phyloP scores from a whole-genome alignment of 495 filamentous ascomycete species.

The Pseudomonodictys pantanalensis region DNA sequence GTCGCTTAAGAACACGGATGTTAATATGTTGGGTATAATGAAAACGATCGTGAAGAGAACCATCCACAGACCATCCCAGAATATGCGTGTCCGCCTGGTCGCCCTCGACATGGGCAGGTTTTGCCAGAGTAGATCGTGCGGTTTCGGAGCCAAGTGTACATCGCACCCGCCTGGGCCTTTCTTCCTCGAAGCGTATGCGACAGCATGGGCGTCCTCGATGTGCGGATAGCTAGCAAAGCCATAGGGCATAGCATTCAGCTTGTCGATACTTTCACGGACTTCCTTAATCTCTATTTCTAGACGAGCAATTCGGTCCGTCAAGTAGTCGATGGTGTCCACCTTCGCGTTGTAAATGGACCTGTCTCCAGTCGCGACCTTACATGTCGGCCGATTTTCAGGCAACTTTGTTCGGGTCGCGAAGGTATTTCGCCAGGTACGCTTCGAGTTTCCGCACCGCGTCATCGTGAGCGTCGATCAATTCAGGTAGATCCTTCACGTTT shows the following conservation, averaged over 20 bases:
- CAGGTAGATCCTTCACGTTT: conserved; percentile 81
- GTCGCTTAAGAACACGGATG: conserved; percentile 87
- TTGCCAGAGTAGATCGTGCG: conserved; percentile 92
- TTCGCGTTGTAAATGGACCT: conserved; percentile 47
- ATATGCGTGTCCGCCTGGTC: conserved; percentile 63
- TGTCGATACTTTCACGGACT: conserved; percentile 74
- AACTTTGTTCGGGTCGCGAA: conserved; percentile 79
- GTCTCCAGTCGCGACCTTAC: conserved; percentile 50
- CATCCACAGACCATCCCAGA: conserved; percentile 80
- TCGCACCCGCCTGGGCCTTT: conserved; percentile 77
- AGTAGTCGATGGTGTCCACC: conserved; percentile 92
- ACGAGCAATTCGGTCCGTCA: conserved; percentile 75
- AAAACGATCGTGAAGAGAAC: conserved; percentile 73
- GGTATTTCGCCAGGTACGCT: conserved; percentile 78
- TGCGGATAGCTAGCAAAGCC: conserved; percentile 89
- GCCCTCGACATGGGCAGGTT: conserved; percentile 70
- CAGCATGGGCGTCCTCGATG: conserved; percentile 81
- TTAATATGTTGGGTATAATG: conserved; percentile 87
- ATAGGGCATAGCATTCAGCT: conserved; percentile 78
- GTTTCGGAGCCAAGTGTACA: conserved; percentile 73
- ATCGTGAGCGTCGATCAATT: conserved; percentile 77
- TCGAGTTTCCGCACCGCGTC: conserved; percentile 76
- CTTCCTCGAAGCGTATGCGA: conserved; percentile 73
- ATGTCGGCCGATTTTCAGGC: conserved; percentile 69
- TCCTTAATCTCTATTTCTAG: conserved; percentile 82